A percentile compares a stretch with the other conserved stretches of the same genome.
Conservation (phyloP, 169 alveolate genomes). For the Plasmodium gaboni region DNA sequence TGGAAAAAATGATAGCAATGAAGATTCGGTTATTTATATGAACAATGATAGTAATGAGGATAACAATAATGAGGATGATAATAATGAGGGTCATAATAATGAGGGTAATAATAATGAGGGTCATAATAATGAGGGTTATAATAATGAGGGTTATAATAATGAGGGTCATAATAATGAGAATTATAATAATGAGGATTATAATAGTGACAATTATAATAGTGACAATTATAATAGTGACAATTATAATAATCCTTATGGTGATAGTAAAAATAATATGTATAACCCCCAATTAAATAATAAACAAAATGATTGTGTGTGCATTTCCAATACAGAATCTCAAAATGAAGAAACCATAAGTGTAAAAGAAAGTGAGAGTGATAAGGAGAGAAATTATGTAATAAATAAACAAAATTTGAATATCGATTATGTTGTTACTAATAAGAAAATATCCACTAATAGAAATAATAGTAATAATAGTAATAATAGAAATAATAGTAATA, state of each 20-base stretch:
- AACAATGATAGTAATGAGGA: neutral
- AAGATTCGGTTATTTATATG: neutral
- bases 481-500: neutral
- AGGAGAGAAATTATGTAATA: neutral
- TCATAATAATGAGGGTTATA: neutral
- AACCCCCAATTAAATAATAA: no score
- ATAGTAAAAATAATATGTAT: neutral
- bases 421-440: neutral
- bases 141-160: neutral
- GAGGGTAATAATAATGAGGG: neutral
- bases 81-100: neutral
- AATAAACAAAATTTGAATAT: neutral
- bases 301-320: neutral
- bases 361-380: neutral
- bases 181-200: neutral
- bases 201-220: neutral
- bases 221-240: neutral
- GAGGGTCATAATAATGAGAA: neutral
- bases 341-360: neutral
- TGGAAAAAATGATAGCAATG: neutral
- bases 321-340: neutral
- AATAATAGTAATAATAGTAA: neutral
- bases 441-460: neutral
- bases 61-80: neutral
- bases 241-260: neutral